Conservation (phyloP, 495 filamentous ascomycete genomes). For the Penicillium atrosanguineum region DNA sequence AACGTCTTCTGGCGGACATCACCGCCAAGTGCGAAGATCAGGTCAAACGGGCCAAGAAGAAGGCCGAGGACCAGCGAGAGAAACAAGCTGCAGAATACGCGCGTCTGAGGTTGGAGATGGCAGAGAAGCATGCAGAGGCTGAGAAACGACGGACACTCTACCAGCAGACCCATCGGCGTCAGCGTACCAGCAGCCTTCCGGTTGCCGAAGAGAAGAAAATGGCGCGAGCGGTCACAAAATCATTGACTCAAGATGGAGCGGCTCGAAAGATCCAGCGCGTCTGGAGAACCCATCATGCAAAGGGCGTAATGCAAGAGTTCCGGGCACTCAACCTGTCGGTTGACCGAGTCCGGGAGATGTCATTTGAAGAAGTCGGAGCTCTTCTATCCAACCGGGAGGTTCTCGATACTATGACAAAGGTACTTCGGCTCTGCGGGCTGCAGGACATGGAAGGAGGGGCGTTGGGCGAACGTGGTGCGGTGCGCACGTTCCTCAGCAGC, state of each 20-base stretch:
- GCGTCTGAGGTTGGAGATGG: slow-evolving; percentile 73
- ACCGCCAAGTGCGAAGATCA: slow-evolving; percentile 93
- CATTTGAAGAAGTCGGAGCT: slow-evolving; percentile 77
- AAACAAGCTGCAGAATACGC: slow-evolving; percentile 82
- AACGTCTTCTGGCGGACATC: slow-evolving; percentile 90
- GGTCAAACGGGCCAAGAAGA: slow-evolving; percentile 87
- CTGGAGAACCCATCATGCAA: slow-evolving; percentile 66
- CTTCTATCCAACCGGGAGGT: slow-evolving; percentile 76
- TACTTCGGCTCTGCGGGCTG: slow-evolving; percentile 75
- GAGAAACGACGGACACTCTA: slow-evolving; percentile 63
- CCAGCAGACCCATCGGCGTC: slow-evolving; percentile 57
- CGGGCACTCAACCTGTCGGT: slow-evolving; percentile 67
- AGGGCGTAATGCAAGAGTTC: slow-evolving; percentile 64
- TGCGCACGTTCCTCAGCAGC: slow-evolving; percentile 87
- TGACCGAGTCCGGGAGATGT: slow-evolving; percentile 66
- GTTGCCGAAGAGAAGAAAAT: slow-evolving; percentile 57
- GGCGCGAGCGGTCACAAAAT: slow-evolving; percentile 33
- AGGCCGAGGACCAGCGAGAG: slow-evolving; percentile 89
- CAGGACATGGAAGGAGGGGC: slow-evolving; percentile 67
- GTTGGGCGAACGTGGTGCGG: slow-evolving; percentile 71
- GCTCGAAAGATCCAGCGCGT: slow-evolving; percentile 70
- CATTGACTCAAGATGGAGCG: slow-evolving; percentile 63
- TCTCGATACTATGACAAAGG: slow-evolving; percentile 62
- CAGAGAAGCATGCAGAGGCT: slow-evolving; percentile 84
- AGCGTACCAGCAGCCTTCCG: slow-evolving; percentile 62